These are phyloP conservation scores for Amaranthus hypochondriacus DNA, from an alignment of 148 eudicot genomes.

Conservation along the genomic window DNA sequence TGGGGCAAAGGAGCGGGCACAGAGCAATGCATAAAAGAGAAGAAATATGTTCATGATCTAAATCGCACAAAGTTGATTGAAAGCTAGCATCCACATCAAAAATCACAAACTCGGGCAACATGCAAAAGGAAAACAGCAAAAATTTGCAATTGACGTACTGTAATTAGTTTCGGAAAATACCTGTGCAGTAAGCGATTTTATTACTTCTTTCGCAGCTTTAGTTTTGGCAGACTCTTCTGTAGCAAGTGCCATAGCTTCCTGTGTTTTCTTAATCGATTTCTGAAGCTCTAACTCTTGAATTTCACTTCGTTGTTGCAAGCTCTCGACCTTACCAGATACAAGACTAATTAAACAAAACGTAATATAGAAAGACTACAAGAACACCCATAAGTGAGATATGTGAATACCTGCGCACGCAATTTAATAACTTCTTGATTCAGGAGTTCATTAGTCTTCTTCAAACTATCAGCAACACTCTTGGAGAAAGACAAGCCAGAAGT, in stretches of 20 bases:
- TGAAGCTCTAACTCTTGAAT: constrained; percentile 74
- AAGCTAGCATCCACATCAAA: background rate
- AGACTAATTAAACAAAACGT: background rate
- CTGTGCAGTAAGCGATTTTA: constrained; percentile 86
- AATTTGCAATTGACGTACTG: background rate
- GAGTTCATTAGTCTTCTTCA: constrained; percentile 87
- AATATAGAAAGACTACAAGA: background rate
- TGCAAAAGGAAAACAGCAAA: background rate
- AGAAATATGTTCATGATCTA: background rate
- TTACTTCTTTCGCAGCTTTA: constrained; percentile 93
- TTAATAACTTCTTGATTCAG: constrained; percentile 80
- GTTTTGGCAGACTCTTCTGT: constrained; percentile 93
- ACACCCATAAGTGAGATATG: background rate
- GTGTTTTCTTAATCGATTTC: constrained; percentile 65
- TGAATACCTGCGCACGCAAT: constrained; percentile 73
- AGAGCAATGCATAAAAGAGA: background rate
- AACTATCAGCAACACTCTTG: constrained; percentile 67
- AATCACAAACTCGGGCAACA: background rate
- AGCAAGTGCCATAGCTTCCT: constrained; percentile 77
- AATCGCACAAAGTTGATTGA: background rate
- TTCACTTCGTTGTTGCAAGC: constrained; percentile 64
- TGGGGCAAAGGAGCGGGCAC: background rate
- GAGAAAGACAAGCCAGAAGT: constrained; percentile 83
- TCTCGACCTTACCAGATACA: constrained; percentile 59
- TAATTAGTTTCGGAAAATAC: constrained; percentile 26